A percentile compares a stretch with the other conserved stretches of the same genome.
phyloP scores from a whole-genome alignment of 192 early-diverging fungal species.

The Podila clonocystis region DNA sequence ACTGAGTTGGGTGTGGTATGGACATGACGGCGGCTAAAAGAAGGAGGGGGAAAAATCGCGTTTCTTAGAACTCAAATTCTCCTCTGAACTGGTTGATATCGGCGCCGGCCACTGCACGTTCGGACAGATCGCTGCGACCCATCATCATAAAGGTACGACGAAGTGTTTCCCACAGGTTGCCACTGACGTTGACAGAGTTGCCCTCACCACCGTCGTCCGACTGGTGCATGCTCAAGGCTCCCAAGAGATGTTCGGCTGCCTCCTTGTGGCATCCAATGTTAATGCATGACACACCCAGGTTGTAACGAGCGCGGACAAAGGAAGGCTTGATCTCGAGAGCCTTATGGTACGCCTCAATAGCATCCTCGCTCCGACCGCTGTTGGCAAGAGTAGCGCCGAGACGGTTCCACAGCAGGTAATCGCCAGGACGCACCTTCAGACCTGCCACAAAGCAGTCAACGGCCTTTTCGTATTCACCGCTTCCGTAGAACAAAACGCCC shows the following conservation, averaged over 20 bases:
- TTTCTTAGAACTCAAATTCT: constrained; percentile 69
- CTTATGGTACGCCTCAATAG: constrained; percentile 94
- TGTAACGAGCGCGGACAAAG: constrained; percentile 98
- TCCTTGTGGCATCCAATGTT: constrained; percentile 92
- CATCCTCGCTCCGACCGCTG: constrained; percentile 73
- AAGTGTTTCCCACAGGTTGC: constrained; percentile 72
- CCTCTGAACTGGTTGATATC: constrained; percentile 66
- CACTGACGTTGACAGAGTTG: constrained; percentile 67
- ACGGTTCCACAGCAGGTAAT: constrained; percentile 97
- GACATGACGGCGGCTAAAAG: neutral
- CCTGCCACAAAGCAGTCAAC: constrained; percentile 97
- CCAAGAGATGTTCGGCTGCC: constrained; percentile 93
- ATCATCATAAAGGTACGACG: constrained; percentile 69
- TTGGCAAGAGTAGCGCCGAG: constrained; percentile 98
- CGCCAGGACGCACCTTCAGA: constrained; percentile 81
- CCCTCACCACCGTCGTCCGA: constrained; percentile 44
- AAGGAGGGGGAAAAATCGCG: neutral
- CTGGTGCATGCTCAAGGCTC: constrained; percentile 85
- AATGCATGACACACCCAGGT: constrained; percentile 94
- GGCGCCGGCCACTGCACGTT: constrained; percentile 57
- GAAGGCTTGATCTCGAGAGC: constrained; percentile 94
- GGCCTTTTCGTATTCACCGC: constrained; percentile 92
- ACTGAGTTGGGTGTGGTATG: too few species aligned
- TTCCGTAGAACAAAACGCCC: constrained; percentile 95
- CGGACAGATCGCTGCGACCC: constrained; percentile 69